Base-by-base conservation (phyloP, 768 basidiomycete genomes). In the Rhodotorula sphaerocarpa region DNA sequence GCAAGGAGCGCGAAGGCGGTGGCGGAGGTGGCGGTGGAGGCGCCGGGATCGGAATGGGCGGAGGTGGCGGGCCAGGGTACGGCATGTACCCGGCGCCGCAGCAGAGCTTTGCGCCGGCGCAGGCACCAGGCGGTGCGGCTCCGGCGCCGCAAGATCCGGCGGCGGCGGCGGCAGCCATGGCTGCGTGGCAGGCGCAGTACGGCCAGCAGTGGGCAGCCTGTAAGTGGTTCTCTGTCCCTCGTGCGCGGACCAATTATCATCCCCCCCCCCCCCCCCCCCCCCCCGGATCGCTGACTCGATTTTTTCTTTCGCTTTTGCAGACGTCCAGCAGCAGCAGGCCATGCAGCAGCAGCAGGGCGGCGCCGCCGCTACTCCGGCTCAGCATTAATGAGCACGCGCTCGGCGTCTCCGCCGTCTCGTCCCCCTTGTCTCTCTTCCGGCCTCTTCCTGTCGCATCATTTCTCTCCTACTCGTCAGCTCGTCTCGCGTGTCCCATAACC, bases 101-200 rank as follows among this genome's bases (percentile, higher is more conserved):
- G 27, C 48, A 30, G 14, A 36, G 45, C 10, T 44, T 30, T 18
- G 34, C 42, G 12, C 39, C 42, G 15, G 54, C 58, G 23, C 34
- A 50, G 66, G 79, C 81, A 41, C 82, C 55, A 21, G 47, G 53
- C 23, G 55, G 61, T 16, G 50, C 50, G 15, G 57, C 63, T 1
- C 41, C 65, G 27, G 67, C 63, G 27, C 47, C 39, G 33, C 51
- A 44, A 59, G 59, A 48, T 45, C 80, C 56, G 14, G 57, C 57
- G 6, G 63, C 63, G 10, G 52, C 52, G 1, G 63, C 57, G 11
- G 57, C 57, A 7, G 67, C 67, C 0, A 56, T 61, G 53, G 63
- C 63, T 1, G 36, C 33, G n/a, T 69, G 67, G 51, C 86, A 86
- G 75, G 83, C 82, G 50, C 86, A 88, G 72, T 90, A 88, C 87